phyloP scores from a whole-genome alignment of 495 filamentous ascomycete genomes.

The Tuber magnatum region DNA sequence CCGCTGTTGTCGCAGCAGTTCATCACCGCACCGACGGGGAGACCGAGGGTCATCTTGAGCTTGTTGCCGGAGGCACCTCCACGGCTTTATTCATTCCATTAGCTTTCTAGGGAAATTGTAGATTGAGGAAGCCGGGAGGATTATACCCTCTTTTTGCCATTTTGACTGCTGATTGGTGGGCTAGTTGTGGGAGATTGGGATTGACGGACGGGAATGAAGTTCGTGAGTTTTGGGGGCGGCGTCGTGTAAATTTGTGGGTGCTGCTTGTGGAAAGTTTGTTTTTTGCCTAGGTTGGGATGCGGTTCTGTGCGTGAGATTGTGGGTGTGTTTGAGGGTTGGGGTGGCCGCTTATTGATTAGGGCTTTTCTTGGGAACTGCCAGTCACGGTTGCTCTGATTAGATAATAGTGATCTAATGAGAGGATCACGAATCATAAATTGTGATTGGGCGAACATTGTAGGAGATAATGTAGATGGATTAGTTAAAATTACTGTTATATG shows the following conservation, averaged over 20 bases:
- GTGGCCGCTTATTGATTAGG: neutral
- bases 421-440: neutral
- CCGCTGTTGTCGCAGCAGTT: constrained; percentile 98
- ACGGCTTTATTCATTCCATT: constrained; percentile 41
- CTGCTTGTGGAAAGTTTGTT: neutral
- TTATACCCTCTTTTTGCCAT: constrained; percentile 3
- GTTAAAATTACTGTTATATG: neutral
- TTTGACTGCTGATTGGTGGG: neutral
- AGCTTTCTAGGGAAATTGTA: neutral
- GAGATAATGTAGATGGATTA: neutral
- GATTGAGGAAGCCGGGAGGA: neutral
- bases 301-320: neutral
- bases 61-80: constrained; percentile 97
- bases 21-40: constrained; percentile 92
- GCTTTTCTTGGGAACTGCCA: neutral
- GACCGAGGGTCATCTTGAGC: constrained; percentile 99
- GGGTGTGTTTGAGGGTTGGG: neutral
- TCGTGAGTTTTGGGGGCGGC: neutral
- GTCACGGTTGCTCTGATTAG: neutral
- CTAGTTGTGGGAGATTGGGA: neutral
- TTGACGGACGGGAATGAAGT: neutral
- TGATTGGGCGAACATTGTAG: neutral
- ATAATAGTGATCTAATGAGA: neutral
- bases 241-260: neutral
- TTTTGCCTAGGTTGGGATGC: neutral